phyloP scores from a whole-genome alignment of 805 yeast genomes.

The Maudiozyma serrabonitensis region DNA sequence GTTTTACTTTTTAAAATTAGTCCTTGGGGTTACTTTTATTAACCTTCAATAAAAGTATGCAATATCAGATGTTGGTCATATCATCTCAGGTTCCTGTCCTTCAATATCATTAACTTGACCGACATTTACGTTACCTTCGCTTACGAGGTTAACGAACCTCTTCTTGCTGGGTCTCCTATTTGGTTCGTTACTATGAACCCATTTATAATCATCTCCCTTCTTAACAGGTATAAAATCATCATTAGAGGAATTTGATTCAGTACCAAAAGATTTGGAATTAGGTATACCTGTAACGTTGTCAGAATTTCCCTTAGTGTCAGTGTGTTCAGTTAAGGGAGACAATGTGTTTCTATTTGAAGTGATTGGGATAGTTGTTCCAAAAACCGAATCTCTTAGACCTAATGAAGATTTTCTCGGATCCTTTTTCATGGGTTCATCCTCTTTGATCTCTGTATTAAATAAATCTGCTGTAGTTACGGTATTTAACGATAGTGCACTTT shows the following conservation, averaged over 20 bases:
- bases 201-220: constrained; percentile 24
- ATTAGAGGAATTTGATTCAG: constrained; percentile 18
- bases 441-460: constrained; percentile 67
- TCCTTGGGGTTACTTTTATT: constrained; percentile 9
- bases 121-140: constrained; percentile 28
- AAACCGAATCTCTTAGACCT: constrained; percentile 35
- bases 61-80: constrained; percentile 5
- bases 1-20: not conserved
- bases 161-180: constrained; percentile 28
- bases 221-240: constrained; percentile 29
- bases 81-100: constrained; percentile 26
- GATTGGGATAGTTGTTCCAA: constrained; percentile 5
- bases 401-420: constrained; percentile 35
- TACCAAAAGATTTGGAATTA: constrained; percentile 3
- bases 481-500: constrained; percentile 61
- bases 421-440: constrained; percentile 39
- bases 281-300: not conserved
- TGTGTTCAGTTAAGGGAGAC: constrained; percentile 10
- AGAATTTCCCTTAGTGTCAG: not conserved
- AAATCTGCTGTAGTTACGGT: constrained; percentile 82
- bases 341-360: not conserved
- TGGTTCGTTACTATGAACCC: constrained; percentile 23
- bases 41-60: not conserved
- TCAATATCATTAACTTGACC: constrained; percentile 25
- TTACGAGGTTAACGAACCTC: constrained; percentile 29